phyloP scores from a whole-genome alignment of 495 filamentous ascomycete genomes.

The Haplographium delicatum region DNA sequence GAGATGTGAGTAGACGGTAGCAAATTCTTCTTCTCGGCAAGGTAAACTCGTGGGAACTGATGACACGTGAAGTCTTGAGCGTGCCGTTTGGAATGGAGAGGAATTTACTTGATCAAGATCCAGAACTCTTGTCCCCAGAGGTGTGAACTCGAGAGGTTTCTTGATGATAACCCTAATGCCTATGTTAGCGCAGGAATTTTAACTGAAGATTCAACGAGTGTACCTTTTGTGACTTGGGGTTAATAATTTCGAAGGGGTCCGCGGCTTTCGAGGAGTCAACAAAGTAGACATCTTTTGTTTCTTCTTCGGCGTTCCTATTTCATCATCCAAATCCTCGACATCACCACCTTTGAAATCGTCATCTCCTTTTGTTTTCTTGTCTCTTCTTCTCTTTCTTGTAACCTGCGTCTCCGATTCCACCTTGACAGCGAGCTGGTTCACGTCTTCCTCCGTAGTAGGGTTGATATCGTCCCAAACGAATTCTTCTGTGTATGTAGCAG shows the following conservation, averaged over 20 bases:
- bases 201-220: background rate
- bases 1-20: conserved; percentile 85
- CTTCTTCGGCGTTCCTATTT: conserved; percentile 34
- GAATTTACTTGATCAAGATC: conserved; percentile 71
- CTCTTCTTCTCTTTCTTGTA: conserved; percentile 53
- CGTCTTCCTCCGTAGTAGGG: conserved; percentile 52
- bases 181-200: conserved; percentile 5
- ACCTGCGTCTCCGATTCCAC: conserved; percentile 66
- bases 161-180: conserved; percentile 66
- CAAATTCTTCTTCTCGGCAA: conserved; percentile 88
- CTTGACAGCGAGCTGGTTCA: conserved; percentile 55
- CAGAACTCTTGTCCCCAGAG: conserved; percentile 80
- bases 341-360: conserved; percentile 23
- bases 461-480: conserved; percentile 88
- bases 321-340: conserved; percentile 47
- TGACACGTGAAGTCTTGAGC: conserved; percentile 85
- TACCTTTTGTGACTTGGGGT: conserved; percentile 72
- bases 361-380: conserved; percentile 20
- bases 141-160: conserved; percentile 91
- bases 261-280: conserved; percentile 54
- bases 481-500: conserved; percentile 86
- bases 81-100: conserved; percentile 87
- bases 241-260: conserved; percentile 49
- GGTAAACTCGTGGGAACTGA: conserved; percentile 84
- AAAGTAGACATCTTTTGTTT: conserved; percentile 40